Conservation (phyloP, 345 rosid genomes). For the Durio zibethinus region DNA sequence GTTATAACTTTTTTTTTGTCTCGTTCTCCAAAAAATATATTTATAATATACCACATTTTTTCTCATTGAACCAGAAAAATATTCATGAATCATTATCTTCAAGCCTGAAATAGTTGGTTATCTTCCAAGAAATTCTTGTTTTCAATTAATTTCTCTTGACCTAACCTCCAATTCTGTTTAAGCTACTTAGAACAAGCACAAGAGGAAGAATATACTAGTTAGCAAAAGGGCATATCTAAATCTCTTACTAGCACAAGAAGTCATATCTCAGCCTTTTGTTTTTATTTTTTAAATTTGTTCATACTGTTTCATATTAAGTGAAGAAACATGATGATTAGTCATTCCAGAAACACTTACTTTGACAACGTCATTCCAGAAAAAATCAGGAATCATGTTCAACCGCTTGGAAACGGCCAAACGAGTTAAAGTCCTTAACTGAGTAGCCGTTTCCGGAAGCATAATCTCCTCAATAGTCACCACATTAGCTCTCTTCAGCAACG, state of each 20-base stretch:
- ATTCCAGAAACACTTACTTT: conserved; percentile 42
- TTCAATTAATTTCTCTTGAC: neutral
- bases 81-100: neutral
- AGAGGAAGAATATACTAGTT: neutral
- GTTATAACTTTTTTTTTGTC: neutral
- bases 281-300: too few relatives aligned
- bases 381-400: conserved; percentile 49
- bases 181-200: neutral
- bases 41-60: neutral
- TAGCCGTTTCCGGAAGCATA: conserved; percentile 65
- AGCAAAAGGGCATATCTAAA: neutral
- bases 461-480: conserved; percentile 42
- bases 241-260: neutral
- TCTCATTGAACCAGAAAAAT: neutral
- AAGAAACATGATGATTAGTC: too few relatives aligned
- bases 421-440: conserved; percentile 51
- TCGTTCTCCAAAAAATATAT: neutral
- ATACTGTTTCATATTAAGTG: too few relatives aligned
- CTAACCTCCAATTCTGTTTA: neutral
- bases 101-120: neutral
- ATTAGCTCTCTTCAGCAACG: conserved; percentile 44
- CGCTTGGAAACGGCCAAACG: conserved; percentile 41
- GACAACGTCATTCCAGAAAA: conserved; percentile 53
- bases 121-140: neutral
- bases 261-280: neutral